Percentiles rank a stretch among this genome's conserved stretches.
Conservation (phyloP, 2,329 filamentous ascomycete species). For the Penicillium sumatraense region DNA sequence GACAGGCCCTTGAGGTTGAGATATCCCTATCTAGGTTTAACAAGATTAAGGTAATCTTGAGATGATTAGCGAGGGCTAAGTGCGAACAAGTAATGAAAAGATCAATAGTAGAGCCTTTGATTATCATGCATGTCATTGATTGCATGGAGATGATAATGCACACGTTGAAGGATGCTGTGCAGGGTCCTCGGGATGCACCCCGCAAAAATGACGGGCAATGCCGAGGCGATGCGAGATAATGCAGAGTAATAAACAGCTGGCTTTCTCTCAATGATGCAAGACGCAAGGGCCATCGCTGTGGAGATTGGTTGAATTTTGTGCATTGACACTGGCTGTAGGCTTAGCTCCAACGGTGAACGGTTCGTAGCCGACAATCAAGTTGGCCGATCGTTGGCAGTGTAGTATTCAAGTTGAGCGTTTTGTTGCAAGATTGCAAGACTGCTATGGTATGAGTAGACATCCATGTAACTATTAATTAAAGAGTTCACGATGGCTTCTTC, state of each 20-base stretch:
- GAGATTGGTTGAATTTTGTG: too few species aligned
- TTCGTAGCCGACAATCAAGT: too few species aligned
- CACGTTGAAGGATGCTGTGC: neutral
- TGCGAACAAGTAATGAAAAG: neutral
- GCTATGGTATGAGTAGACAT: too few species aligned
- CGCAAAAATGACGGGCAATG: conserved; percentile 13
- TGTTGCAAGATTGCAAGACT: too few species aligned
- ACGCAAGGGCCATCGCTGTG: conserved; percentile 16
- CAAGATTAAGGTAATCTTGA: neutral
- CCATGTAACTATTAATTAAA: too few species aligned
- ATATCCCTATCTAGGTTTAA: neutral
- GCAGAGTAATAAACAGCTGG: conserved; percentile 12
- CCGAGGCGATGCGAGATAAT: conserved; percentile 23
- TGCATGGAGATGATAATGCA: neutral
- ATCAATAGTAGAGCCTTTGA: neutral
- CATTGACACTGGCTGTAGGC: neutral
- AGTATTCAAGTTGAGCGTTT: too few species aligned
- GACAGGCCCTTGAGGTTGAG: neutral
- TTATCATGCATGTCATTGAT: neutral
- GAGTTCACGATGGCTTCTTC: too few species aligned
- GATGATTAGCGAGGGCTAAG: neutral
- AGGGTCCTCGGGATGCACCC: conserved; percentile 7
- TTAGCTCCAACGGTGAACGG: neutral
- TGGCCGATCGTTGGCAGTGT: too few species aligned
- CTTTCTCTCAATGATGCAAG: neutral